Evolutionary conservation across 2,329 filamentous ascomycete genomes (phyloP), one percentile per base, ranked within the genome.

Genomic region (Paramyrothecium sp.): DNA sequence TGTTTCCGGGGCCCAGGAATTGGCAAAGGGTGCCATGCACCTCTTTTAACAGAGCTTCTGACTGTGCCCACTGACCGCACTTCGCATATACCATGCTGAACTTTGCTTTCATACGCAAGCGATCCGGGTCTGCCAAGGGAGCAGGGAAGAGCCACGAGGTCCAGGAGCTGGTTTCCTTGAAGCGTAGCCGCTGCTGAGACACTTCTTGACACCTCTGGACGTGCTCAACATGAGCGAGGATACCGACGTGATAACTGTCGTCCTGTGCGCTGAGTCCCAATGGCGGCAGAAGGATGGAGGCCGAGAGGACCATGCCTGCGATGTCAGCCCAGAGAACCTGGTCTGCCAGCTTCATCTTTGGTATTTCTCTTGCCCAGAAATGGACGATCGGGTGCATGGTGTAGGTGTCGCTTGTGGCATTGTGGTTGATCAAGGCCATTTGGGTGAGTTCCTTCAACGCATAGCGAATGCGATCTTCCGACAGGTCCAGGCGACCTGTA

Each of bases 311-410:
- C 22, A 12, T 33, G 2, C 52, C 53, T 7, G 56, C 48, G 7
- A 54, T 11, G 16, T 58, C 56, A 12, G 56, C 56, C 56, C 56
- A 58, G 3, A 58, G 19, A 17, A 21, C 47, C 26, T 58, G 56
- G 11, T 53, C 56, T 13, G n/a, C 33, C 2, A 58, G 52, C 17
- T 12, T 51, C 47, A 52, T 48, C 17, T 22, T 46, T 3, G 57
- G 57, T 16, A 54, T 41, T 38, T 56, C 54, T 3, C 57, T 16
- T 1, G 54, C 57, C 41, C 50, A 59, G 20, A 7, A 51, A 33
- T 59, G 57, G 21, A 59, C 50, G 10, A 59, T 33, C 3, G 56
- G 54, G 16, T 56, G 57, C 57, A 59, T 59, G 3, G 41, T 17
- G 48, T 59, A 59, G 17, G 33, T 58, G 22, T 55, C 47, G 11